Percentiles rank a stretch among this genome's conserved stretches.
These are phyloP conservation scores for Coix lacrymajobi DNA, from an alignment of 176 grass and related monocot genomes.

Conservation along the genomic window DNA sequence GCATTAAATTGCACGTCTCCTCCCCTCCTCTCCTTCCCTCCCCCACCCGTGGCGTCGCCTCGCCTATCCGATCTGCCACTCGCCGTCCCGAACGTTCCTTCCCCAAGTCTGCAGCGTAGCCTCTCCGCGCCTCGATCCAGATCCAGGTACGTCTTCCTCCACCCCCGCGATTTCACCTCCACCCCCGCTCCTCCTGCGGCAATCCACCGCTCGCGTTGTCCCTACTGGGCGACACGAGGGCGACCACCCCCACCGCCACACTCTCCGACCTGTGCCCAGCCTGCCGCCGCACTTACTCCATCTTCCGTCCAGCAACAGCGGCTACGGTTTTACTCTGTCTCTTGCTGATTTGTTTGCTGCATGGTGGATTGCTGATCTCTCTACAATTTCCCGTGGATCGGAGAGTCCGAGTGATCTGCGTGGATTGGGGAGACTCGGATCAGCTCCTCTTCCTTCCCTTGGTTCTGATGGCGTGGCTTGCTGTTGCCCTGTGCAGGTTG, in stretches of 20 bases:
- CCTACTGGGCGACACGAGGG: neutral
- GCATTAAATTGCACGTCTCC: conserved; percentile 21
- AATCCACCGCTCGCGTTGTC: neutral
- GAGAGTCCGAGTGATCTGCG: neutral
- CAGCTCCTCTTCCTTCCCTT: neutral
- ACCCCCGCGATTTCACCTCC: neutral
- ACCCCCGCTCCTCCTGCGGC: neutral
- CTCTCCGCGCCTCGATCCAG: conserved; percentile 10
- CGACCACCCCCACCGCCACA: neutral
- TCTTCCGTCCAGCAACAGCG: neutral
- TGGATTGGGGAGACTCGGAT: neutral
- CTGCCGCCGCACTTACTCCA: neutral
- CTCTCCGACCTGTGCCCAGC: neutral
- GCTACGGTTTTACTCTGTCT: neutral
- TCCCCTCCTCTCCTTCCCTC: neutral
- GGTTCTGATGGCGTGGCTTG: neutral
- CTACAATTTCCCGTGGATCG: neutral
- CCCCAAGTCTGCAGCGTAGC: neutral
- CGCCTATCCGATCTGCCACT: conserved; percentile 35
- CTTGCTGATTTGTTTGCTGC: neutral
- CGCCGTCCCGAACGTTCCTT: conserved; percentile 29
- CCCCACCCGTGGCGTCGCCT: conserved; percentile 24
- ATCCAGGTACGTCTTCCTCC: neutral
- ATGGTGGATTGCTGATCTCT: neutral
- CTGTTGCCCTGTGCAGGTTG: conserved; percentile 28